phyloP scores from a whole-genome alignment of 177 flowering plant species.

The Vitis hybrid region DNA sequence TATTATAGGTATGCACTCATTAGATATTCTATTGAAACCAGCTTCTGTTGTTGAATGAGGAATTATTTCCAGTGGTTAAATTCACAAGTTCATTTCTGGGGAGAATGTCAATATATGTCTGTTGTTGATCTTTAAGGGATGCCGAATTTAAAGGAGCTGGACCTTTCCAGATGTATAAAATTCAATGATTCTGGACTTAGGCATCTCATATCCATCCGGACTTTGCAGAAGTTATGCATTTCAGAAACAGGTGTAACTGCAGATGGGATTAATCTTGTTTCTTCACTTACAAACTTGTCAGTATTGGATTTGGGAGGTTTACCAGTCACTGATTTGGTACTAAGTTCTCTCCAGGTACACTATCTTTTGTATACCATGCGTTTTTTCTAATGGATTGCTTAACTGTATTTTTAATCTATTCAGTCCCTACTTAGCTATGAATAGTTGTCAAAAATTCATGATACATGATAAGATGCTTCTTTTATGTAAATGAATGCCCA shows the following conservation, averaged over 20 bases:
- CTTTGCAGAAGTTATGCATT: constrained; percentile 58
- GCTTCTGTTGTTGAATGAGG: not conserved
- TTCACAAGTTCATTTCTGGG: not conserved
- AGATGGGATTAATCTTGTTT: constrained; percentile 54
- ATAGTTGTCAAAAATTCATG: not conserved
- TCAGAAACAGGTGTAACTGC: constrained; percentile 74
- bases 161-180: constrained; percentile 77
- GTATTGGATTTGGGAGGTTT: constrained; percentile 87
- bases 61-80: not conserved
- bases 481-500: no score
- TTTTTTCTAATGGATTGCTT: constrained; percentile 1
- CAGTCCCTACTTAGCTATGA: not conserved
- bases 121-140: constrained; percentile 43
- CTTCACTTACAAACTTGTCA: constrained; percentile 55
- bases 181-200: constrained; percentile 68
- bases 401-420: not conserved
- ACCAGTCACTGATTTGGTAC: constrained; percentile 69
- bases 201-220: constrained; percentile 66
- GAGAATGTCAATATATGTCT: not conserved
- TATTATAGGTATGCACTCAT: constrained; percentile 48
- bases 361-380: not conserved
- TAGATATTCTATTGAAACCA: not conserved
- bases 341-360: constrained; percentile 70
- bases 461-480: no score
- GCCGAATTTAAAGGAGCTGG: constrained; percentile 61